These are phyloP conservation scores for Marvania coccoides DNA, from an alignment of 139 green algal genomes.

Conservation along the genomic window DNA sequence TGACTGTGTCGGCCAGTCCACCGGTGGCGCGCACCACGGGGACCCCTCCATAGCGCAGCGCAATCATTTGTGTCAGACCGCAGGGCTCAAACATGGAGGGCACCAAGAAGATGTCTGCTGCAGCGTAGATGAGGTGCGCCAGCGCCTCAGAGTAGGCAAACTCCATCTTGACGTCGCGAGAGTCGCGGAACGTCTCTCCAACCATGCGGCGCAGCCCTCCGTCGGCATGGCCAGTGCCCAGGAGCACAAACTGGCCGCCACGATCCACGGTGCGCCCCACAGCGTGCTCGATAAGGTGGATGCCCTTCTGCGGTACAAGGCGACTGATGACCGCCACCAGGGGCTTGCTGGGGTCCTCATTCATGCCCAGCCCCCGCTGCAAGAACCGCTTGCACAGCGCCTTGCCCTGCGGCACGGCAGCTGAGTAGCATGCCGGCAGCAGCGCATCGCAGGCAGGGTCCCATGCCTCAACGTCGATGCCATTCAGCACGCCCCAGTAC, in stretches of 20 bases:
- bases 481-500: slow-evolving; percentile 85
- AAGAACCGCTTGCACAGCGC: slow-evolving; percentile 82
- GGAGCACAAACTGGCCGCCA: slow-evolving; percentile 86
- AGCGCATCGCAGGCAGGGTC: slow-evolving; percentile 63
- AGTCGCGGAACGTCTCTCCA: slow-evolving; percentile 40
- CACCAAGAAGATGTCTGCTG: slow-evolving; percentile 86
- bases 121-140: slow-evolving; percentile 83
- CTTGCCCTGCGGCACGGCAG: slow-evolving; percentile 56
- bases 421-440: slow-evolving; percentile 70
- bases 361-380: slow-evolving; percentile 73
- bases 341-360: slow-evolving; percentile 58
- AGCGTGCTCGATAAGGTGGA: slow-evolving; percentile 83
- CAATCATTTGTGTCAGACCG: slow-evolving; percentile 82
- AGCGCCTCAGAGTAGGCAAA: slow-evolving; percentile 79
- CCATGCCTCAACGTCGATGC: slow-evolving; percentile 84
- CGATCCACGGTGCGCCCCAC: slow-evolving; percentile 52
- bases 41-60: slow-evolving; percentile 57
- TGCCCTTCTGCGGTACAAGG: slow-evolving; percentile 88
- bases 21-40: slow-evolving; percentile 65
- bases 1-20: slow-evolving; percentile 80
- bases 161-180: slow-evolving; percentile 32
- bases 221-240: slow-evolving; percentile 79
- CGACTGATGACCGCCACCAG: slow-evolving; percentile 83
- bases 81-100: slow-evolving; percentile 96
- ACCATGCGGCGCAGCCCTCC: slow-evolving; percentile 70